Evolutionary conservation across 345 rosid genomes (phyloP), one percentile per base, ranked within the genome.

Genomic region (Cardiospermum halicacabum): DNA sequence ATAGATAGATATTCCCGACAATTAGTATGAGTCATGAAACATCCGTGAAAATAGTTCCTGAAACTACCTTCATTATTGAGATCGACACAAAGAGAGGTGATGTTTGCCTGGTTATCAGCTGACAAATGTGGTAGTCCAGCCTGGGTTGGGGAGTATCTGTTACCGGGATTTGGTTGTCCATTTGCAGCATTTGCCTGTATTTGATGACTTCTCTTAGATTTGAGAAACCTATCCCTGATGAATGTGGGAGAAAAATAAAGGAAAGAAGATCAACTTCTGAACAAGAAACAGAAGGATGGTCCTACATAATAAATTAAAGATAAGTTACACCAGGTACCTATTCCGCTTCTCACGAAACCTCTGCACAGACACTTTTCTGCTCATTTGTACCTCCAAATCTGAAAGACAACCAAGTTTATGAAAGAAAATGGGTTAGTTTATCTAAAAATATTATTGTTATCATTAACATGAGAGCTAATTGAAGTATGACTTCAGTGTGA

Each of bases 271-370:
- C 10, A 27, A 30, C 11, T 43, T 21, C 43, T 12, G 13, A 36
- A 68, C 5, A 16, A 2, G 22, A 68, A 39, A 57, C 18, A 53
- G 15, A 50, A 54, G 16, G 60, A n/a, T 11, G 2, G 34, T 8
- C 28, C 43, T 2, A 65, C 53, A 26, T 22, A 55, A 18, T 61
- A 30, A 49, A 45, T n/a, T 39, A 45, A 27, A 50, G 49, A 62
- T 56, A 40, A 59, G 70, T 67, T 36, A 15, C 34, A 50, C 39
- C 22, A 24, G 3, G n/a, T 49, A 91, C 97, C 97, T 91, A 72
- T 86, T 88, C 16, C 83, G 78, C 84, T 88, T 91, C 56, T 88
- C 91, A 12, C 57, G 82, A 69, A 86, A 91, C 79, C 88, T 84
- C 76, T 82, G 92, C 86, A 86, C 66, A 34, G 77, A 84, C 22